A percentile compares a stretch with the other conserved stretches of the same genome.
phyloP scores from a whole-genome alignment of 2,329 filamentous ascomycete genomes.

The Epichloe hybrida region DNA sequence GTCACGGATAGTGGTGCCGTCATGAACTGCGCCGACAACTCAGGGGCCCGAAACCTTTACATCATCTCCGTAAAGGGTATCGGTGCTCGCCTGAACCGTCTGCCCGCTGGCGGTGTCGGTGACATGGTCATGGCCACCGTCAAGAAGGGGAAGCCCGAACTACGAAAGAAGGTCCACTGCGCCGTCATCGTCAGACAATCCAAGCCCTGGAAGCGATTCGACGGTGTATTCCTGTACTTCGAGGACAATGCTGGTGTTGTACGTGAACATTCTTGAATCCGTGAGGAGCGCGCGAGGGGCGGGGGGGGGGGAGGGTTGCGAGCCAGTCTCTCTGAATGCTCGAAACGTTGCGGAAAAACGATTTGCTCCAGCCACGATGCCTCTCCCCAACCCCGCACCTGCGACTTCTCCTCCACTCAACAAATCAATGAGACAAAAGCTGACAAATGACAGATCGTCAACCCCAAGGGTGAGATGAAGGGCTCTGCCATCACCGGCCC shows the following conservation, averaged over 20 bases:
- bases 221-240: constrained; percentile 99
- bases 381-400: background rate
- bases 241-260: constrained; percentile 99
- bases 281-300: background rate
- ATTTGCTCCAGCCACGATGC: background rate
- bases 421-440: background rate
- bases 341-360: background rate
- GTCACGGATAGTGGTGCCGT: constrained; percentile 66
- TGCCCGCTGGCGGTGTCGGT: constrained; percentile 93
- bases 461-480: constrained; percentile 99
- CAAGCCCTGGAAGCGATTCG: constrained; percentile 98
- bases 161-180: constrained; percentile 99
- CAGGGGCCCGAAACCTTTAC: constrained; percentile 95
- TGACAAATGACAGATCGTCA: constrained; percentile 63
- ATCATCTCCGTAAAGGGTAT: constrained; percentile 99
- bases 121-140: constrained; percentile 99
- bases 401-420: background rate
- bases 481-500: constrained; percentile 98
- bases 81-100: constrained; percentile 91
- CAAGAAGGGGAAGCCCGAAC: constrained; percentile 99
- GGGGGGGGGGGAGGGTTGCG: no score
- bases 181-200: constrained; percentile 97
- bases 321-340: background rate
- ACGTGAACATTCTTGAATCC: constrained; percentile 29
- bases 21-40: constrained; percentile 99